Percentiles rank a stretch among this genome's conserved stretches.
These are phyloP conservation scores for Tinospora cordifolia DNA, from an alignment of 164 flowering plant genomes.

Conservation along the genomic window DNA sequence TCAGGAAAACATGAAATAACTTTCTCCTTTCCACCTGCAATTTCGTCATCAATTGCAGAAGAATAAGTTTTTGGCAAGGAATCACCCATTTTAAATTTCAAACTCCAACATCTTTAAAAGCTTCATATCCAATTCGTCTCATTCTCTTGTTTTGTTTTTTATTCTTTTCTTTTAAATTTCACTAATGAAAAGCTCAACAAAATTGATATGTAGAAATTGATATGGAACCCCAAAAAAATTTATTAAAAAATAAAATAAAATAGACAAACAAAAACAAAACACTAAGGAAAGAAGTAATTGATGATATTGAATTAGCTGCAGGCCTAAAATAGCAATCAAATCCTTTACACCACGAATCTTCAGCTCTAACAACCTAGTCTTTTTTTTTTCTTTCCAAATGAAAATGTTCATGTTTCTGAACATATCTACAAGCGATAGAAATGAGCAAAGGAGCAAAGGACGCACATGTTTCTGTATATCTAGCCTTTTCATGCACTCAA, in stretches of 20 bases:
- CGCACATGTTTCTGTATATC: not conserved
- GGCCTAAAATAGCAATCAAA: not conserved
- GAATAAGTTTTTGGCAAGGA: not conserved
- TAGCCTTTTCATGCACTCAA: not conserved
- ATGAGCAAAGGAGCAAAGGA: not conserved
- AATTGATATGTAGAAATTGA: too few species aligned
- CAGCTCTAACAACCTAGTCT: not conserved
- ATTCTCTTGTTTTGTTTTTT: not conserved
- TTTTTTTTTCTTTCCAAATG: not conserved
- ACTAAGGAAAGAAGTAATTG: not conserved
- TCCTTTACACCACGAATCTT: not conserved
- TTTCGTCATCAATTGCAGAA: conserved; percentile 1
- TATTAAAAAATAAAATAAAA: too few species aligned
- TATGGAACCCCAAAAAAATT: not conserved
- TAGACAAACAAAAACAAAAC: too few species aligned
- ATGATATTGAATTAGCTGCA: not conserved
- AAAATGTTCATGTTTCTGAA: not conserved
- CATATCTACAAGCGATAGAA: not conserved
- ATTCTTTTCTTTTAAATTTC: not conserved
- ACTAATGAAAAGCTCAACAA: not conserved
- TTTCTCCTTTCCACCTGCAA: conserved; percentile 66
- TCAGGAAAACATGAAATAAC: conserved; percentile 58
- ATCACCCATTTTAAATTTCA: not conserved
- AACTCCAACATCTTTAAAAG: not conserved
- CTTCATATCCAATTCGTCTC: not conserved